phyloP scores from a whole-genome alignment of 352 stramenopile species.

The Pythium angustatum region DNA sequence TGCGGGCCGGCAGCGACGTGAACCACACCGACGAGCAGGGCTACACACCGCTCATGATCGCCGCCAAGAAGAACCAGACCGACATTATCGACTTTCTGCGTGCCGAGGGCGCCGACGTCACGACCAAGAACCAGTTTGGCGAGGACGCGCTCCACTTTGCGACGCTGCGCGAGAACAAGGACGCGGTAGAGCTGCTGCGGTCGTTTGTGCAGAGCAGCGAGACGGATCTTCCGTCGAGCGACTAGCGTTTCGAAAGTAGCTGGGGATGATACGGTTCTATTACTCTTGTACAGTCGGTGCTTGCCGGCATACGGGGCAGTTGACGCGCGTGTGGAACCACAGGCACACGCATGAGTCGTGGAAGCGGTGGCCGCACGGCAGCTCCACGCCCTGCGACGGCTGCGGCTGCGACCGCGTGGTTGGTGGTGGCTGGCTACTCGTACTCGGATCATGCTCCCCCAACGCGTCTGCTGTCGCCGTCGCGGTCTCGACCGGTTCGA shows the following conservation, averaged over 20 bases:
- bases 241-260: not conserved
- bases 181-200: constrained; percentile 46
- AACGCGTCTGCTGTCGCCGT: not conserved
- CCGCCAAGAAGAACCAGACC: constrained; percentile 74
- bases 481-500: constrained; percentile 4
- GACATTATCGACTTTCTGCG: constrained; percentile 57
- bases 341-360: constrained; percentile 73
- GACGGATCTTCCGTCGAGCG: not conserved
- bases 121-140: constrained; percentile 61
- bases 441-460: not conserved
- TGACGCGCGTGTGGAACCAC: constrained; percentile 64
- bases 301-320: constrained; percentile 59
- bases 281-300: not conserved
- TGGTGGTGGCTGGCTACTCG: too few relatives aligned
- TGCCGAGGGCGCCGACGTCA: constrained; percentile 48
- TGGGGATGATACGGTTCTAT: not conserved
- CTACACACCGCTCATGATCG: constrained; percentile 67
- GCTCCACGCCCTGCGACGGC: constrained; percentile 31
- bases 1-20: constrained; percentile 60
- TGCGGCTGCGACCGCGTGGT: not conserved
- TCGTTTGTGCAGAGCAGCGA: constrained; percentile 6
- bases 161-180: constrained; percentile 54
- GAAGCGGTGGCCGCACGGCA: constrained; percentile 70
- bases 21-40: constrained; percentile 63
- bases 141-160: constrained; percentile 71